Evolutionary conservation across 192 early-diverging fungal species (phyloP), one percentile per base, ranked within the genome.

Genomic region (Coemansia guatemalensis): DNA sequence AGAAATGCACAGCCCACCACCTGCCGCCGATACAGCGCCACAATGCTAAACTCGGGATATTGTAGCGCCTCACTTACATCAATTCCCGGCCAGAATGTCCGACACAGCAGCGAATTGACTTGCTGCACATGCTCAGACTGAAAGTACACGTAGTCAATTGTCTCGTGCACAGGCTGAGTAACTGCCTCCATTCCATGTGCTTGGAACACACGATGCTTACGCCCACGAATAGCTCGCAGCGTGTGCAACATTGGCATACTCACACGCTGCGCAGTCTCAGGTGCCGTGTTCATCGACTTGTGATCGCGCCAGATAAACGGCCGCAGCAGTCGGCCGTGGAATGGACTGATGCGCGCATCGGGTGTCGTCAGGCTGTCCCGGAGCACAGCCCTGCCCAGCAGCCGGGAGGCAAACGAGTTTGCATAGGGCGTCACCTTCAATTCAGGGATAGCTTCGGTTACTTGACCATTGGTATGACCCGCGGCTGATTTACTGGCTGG

Each of bases 1-100:
- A 95, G 91, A 62, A 97, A 92, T 3, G 90, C 95, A 80, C 93
- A 95, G 4, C 93, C 95, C 52, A 96, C 82, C 0, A 95, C 90
- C 12, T 87, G 67, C 23, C 89, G 84, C 53, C 83, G 85, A 77
- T 95, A 93, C 21, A 95, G 68, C 3, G 90, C 91, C 3, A 97
- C 86, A 1, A 97, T 78, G 44, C 89, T 90, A 73, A 88, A 95
- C 66, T 95, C 93, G 0, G 93, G 95, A 44, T 82, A 90, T 33
- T 82, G 73, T 22, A 97, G 74, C 29, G 89, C 85, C 67, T 97
- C 95, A 21, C 88, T 88, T 60, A 95, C 85, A 63, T 95, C 93
- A 56, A 97, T 93, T 11, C 89, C 90, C 9, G 88, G 89, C 95
- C 95, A 97, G 71, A 97, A 95, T 20, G 85, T 84, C 33, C 85